Base-by-base conservation (phyloP, 495 filamentous ascomycete genomes). In the Penicillium lividum region DNA sequence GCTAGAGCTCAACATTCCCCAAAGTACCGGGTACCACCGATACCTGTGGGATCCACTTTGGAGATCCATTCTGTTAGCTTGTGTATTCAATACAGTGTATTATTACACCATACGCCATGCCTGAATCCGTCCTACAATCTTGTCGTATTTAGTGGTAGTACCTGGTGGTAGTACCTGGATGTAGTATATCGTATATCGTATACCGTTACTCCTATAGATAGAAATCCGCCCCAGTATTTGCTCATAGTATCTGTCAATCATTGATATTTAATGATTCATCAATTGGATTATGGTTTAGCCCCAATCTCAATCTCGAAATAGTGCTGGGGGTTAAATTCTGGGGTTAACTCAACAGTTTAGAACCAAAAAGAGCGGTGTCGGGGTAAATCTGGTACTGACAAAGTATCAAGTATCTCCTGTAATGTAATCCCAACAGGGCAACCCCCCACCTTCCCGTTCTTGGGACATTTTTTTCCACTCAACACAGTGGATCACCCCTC, bases 11-110 rank as follows among this genome's bases (percentile, higher is more conserved):
- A 66, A 68, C 66, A 68, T 60, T 61, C 64, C 66, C 58, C 58
- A 67, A 68, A 68, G 62, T 68, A 68, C 66, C 56, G 61, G 66
- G 63, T 68, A 67, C 56, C 50, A 38, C 11, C 58, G 55, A 63
- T 63, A 68, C 63, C 48, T 49, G 46, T 49, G 46, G 46, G 46
- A 15, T 49, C 46, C 46, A 49, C 46, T 49, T 31, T 27, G 46
- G 13, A 27, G 43, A 46, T 46, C 43, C 43, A 31, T 18, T 46
- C 18, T 27, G 28, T 7, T 57, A 57, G 46, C 43, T 33, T 45
- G 31, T 10, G 28, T 11, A 36, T 36, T 4, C 40, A 5, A 30
- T 46, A 51, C 55, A 36, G 5, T 29, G 5, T 57, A 61, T 54
- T 45, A 45, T 33, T 22, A 31, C n/a, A 3, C 5, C 29, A 22